Evolutionary conservation across 495 filamentous ascomycete species (phyloP), one percentile per base, ranked within the genome.

Genomic region (Articulospora tetracladia): DNA sequence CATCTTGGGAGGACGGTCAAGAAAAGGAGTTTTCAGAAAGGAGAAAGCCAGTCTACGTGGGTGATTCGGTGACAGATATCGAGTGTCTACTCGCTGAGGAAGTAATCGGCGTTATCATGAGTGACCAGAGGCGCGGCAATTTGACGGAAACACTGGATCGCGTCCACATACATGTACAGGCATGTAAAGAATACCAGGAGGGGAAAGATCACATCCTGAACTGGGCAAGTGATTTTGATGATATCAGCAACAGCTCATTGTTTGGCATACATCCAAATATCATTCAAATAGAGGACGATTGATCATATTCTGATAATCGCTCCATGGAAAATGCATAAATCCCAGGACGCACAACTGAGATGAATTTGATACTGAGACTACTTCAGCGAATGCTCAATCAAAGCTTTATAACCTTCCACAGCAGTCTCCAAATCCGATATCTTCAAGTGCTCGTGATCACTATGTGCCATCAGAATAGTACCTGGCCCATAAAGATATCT

Each of bases 401-500:
- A 71, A 67, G 70, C 84, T 71, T 87, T 86, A 64, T 90, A 92
- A 0, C 86, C 90, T 39, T 77, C 76, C 13, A 93, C 87, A 1
- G 89, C 87, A 20, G 78, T 74, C 69, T 86, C 79, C 36, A 95
- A 66, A 47, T 97, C 84, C 8, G 74, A 70, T 15, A 92, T 80
- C 15, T 74, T 86, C 56, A 98, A 69, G 59, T 84, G 84, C 77
- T 98, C 93, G 67, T 96, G 80, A 64, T 91, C 88, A 3, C 86
- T 85, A 72, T 98, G 93, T 3, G 94, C 93, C 47, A 96, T 90
- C 55, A 93, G 77, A 55, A 98, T 97, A 58, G 77, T 89, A 0
- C 93, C 93, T 30, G 59, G 0, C 91, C 92, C 0, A 92, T 93
- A 74, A 92, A 98, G 39, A 96, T 96, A 98, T 54, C 86, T 81